Evolutionary conservation across 2,329 filamentous ascomycete genomes (phyloP).

Genomic region (Beauveria medogensis): DNA sequence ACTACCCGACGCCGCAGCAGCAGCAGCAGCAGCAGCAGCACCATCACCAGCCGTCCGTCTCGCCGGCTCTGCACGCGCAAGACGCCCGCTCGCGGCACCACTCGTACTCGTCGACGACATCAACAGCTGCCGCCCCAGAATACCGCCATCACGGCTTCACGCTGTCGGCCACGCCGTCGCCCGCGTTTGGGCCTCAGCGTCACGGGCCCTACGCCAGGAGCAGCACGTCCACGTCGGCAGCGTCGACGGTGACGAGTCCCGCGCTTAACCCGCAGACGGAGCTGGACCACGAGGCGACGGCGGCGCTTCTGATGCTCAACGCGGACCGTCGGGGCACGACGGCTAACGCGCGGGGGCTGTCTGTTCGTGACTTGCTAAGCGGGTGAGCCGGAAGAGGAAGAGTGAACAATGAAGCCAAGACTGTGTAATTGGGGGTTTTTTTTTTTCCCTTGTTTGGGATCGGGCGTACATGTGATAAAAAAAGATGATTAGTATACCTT

Average conservation of each 20-base stretch:
- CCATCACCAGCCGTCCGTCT: slow-evolving; percentile 40
- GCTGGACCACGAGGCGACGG: slow-evolving; percentile 70
- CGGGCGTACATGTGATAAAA: not conserved
- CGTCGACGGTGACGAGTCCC: slow-evolving; percentile 51
- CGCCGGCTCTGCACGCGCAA: slow-evolving; percentile 42
- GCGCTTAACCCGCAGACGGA: slow-evolving; percentile 48
- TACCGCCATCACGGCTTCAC: slow-evolving; percentile 43
- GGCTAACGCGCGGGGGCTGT: slow-evolving; percentile 38
- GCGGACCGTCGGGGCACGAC: slow-evolving; percentile 55
- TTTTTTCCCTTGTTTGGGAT: not conserved
- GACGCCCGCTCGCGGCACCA: slow-evolving; percentile 37
- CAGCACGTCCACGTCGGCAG: slow-evolving; percentile 34
- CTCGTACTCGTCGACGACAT: slow-evolving; percentile 45
- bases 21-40: not conserved
- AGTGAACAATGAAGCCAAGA: not conserved
- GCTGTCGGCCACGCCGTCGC: slow-evolving; percentile 43
- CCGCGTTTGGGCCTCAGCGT: slow-evolving; percentile 47
- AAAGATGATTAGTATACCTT: not conserved
- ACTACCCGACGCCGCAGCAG: slow-evolving; percentile 10
- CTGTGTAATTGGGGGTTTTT: not conserved
- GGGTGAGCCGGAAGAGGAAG: slow-evolving; percentile 26
- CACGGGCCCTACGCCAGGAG: slow-evolving; percentile 30
- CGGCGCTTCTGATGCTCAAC: slow-evolving; percentile 82
- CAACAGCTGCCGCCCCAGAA: slow-evolving; percentile 21
- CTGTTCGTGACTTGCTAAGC: slow-evolving; percentile 46